These are phyloP conservation scores for Myriosclerotinia duriaeana DNA, from an alignment of 2,329 filamentous ascomycete species.

Conservation along the genomic window DNA sequence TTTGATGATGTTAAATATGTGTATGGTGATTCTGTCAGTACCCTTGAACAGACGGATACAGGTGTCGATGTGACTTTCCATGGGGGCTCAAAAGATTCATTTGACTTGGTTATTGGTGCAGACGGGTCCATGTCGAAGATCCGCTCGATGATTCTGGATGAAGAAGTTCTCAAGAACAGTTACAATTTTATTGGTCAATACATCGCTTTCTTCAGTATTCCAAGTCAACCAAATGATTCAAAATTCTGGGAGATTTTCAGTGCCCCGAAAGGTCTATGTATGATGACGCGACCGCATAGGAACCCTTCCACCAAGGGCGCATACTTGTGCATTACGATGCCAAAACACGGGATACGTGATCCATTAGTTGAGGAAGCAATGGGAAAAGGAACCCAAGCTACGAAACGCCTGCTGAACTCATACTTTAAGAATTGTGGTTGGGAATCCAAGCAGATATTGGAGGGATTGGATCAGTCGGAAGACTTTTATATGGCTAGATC, in stretches of 20 bases:
- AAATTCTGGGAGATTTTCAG: slow-evolving; percentile 44
- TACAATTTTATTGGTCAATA: slow-evolving; percentile 41
- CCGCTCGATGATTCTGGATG: slow-evolving; percentile 46
- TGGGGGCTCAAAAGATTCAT: slow-evolving; percentile 42
- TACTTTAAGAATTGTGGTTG: slow-evolving; percentile 45
- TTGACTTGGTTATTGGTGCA: slow-evolving; percentile 50
- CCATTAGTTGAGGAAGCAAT: slow-evolving; percentile 45
- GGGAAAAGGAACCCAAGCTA: slow-evolving; percentile 41
- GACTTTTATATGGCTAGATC: slow-evolving; percentile 46
- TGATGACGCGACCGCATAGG: slow-evolving; percentile 42
- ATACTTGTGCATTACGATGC: slow-evolving; percentile 43
- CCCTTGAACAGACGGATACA: slow-evolving; percentile 41
- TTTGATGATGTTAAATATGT: slow-evolving; percentile 35
- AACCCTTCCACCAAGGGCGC: slow-evolving; percentile 40
- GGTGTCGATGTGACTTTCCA: slow-evolving; percentile 46
- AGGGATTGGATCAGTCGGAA: slow-evolving; percentile 41
- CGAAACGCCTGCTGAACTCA: slow-evolving; percentile 36
- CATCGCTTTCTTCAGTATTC: slow-evolving; percentile 47
- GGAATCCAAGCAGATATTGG: slow-evolving; percentile 44
- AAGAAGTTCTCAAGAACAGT: slow-evolving; percentile 42
- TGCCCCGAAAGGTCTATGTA: slow-evolving; percentile 43
- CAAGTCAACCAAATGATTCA: slow-evolving; percentile 43
- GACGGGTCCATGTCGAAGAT: slow-evolving; percentile 51
- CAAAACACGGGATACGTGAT: slow-evolving; percentile 36
- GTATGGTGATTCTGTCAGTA: slow-evolving; percentile 45